Percentiles rank a stretch among this genome's conserved stretches.
Conservation (phyloP, 805 yeast species). For the Kodamaea fukazawae region DNA sequence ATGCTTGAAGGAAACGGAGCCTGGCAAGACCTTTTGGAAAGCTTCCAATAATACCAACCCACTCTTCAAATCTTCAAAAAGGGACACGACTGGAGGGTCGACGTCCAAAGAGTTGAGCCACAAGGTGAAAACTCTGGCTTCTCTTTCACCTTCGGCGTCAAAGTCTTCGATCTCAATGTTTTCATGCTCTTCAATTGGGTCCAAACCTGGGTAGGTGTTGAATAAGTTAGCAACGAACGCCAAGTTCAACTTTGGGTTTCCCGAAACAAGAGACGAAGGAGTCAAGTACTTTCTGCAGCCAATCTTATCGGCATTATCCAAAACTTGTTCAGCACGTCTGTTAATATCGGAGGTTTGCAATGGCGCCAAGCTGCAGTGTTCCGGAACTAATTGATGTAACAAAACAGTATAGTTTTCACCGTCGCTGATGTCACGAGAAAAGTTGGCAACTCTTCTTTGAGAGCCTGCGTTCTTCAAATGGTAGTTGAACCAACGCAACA, state of each 20-base stretch:
- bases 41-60: slow-evolving; percentile 89
- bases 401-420: slow-evolving; percentile 94
- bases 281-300: slow-evolving; percentile 94
- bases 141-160: slow-evolving; percentile 99
- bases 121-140: slow-evolving; percentile 95
- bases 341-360: slow-evolving; percentile 72
- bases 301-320: slow-evolving; percentile 83
- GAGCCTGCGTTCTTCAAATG: slow-evolving; percentile 92
- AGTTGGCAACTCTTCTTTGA: slow-evolving; percentile 80
- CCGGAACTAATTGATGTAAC: slow-evolving; percentile 84
- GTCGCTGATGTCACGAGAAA: slow-evolving; percentile 83
- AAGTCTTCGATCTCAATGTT: slow-evolving; percentile 94
- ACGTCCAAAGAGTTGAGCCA: slow-evolving; percentile 98
- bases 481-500: slow-evolving; percentile 95
- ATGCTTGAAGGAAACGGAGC: slow-evolving; percentile 73
- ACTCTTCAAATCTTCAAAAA: slow-evolving; percentile 93
- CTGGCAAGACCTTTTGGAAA: slow-evolving; percentile 93
- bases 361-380: slow-evolving; percentile 76
- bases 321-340: slow-evolving; percentile 82
- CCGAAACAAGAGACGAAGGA: slow-evolving; percentile 88
- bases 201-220: slow-evolving; percentile 95
- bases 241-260: slow-evolving; percentile 93
- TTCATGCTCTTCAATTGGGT: slow-evolving; percentile 89
- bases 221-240: slow-evolving; percentile 97
- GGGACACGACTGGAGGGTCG: slow-evolving; percentile 85